Base-by-base conservation (phyloP, 805 yeast genomes). In the Barnettozyma sucrosica region DNA sequence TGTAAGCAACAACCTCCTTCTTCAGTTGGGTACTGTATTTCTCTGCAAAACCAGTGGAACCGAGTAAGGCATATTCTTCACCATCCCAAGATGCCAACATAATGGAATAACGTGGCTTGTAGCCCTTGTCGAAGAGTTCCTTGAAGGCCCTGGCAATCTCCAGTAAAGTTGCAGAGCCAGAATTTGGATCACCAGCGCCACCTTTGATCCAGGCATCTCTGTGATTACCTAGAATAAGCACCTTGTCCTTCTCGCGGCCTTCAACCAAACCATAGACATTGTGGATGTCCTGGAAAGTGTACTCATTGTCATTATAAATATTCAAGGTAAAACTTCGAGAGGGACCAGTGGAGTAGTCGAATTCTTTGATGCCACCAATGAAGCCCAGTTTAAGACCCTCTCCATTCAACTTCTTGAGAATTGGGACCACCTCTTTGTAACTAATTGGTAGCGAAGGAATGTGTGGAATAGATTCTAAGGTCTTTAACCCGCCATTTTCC, bases 71-170 rank as follows among this genome's bases (percentile, higher is more conserved):
- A 56, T 81, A 81, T 64, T 85, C 92, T 63, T 85, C 92, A 45
- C 88, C 92, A 61, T 85, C 93, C 88, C 89, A 85, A n/a, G 86
- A 79, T 1, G 85, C 87, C 47, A 85, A 71, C 41, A 79, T 64
- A 44, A 85, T 80, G 1, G 86, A 75, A 58, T 87, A 71, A 43
- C 71, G 63, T 32, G 90, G 90, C 56, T 75, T 74, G 84, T 85
- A 85, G 8, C 88, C 89, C 1, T 60, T 52, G 51, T 73, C 67
- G 28, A 62, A 51, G 45, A 85, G 66, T 38, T 70, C 75, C 21
- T 79, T 75, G 32, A 83, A 67, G 1, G 77, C 81, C 42, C 86
- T 69, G 7, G 82, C 81, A 37, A 85, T 65, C 60, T 85, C 92
- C 38, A 85, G 63, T 52, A 83, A 51, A 0, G 72, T 78, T 1